phyloP scores from a whole-genome alignment of 2,329 filamentous ascomycete genomes.

The Alternaria tenuissima region DNA sequence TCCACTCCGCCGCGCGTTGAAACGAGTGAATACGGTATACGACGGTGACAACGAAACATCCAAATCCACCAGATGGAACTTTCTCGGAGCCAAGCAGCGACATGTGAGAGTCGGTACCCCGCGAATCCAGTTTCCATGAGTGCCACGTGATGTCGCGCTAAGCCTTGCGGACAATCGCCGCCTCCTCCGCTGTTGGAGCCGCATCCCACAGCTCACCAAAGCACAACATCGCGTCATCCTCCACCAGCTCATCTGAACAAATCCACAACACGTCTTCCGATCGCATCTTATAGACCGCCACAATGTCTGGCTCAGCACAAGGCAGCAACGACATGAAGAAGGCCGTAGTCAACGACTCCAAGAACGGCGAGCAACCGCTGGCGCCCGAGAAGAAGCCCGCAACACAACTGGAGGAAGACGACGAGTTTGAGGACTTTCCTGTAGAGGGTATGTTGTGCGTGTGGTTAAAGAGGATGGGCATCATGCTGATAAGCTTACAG shows the following conservation, averaged over 20 bases:
- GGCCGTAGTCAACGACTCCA: conserved; percentile 47
- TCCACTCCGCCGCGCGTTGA: not conserved
- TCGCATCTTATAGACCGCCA: conserved; percentile 6
- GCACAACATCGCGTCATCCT: conserved; percentile 7
- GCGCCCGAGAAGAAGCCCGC: conserved; percentile 67
- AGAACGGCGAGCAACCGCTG: conserved; percentile 52
- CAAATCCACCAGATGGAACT: not conserved
- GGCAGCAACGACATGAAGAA: conserved; percentile 52
- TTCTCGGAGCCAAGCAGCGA: conserved; percentile 7
- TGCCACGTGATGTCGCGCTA: conserved; percentile 31
- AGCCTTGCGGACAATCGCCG: conserved; percentile 23
- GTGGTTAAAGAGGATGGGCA: not conserved
- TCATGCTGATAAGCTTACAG: conserved; percentile 50
- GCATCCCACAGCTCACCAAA: conserved; percentile 25
- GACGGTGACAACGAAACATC: not conserved
- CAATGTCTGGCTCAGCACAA: conserved; percentile 60
- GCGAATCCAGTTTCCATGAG: conserved; percentile 7
- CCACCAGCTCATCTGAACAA: not conserved
- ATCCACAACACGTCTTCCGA: not conserved
- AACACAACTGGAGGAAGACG: conserved; percentile 87
- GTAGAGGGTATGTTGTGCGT: conserved; percentile 74
- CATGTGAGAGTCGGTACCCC: conserved; percentile 9
- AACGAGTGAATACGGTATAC: not conserved
- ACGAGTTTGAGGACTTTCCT: conserved; percentile 99
- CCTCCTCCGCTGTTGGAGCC: conserved; percentile 24